Evolutionary conservation across 805 yeast species (phyloP).

Genomic region (Cyberlindnera mycetangii): DNA sequence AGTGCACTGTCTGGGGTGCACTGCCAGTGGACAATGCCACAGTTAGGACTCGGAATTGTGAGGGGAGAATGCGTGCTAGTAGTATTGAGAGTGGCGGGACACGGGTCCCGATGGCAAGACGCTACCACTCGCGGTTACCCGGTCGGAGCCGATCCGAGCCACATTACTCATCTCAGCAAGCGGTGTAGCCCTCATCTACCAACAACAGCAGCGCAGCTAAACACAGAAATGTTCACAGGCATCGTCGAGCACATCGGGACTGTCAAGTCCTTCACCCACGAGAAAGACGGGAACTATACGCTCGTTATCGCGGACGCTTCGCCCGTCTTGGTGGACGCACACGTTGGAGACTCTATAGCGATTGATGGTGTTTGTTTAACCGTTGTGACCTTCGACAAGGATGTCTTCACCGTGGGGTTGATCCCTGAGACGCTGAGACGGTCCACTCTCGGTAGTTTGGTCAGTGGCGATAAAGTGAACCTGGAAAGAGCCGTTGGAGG

Average conservation of each 20-base stretch:
- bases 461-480: slow-evolving; percentile 63
- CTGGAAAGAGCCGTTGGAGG: slow-evolving; percentile 86
- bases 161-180: no score
- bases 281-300: slow-evolving; percentile 80
- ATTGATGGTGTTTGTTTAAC: slow-evolving; percentile 90
- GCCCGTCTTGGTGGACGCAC: slow-evolving; percentile 70
- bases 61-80: no score
- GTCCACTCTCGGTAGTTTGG: slow-evolving; percentile 67
- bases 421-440: slow-evolving; percentile 89
- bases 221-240: slow-evolving; percentile 77
- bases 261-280: slow-evolving; percentile 48
- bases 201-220: no score
- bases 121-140: no score
- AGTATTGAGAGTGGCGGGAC: no score
- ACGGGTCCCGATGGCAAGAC: no score
- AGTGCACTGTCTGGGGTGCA: no score
- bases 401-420: slow-evolving; percentile 80
- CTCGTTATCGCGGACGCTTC: slow-evolving; percentile 61
- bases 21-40: no score
- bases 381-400: slow-evolving; percentile 70
- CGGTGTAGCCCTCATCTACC: no score
- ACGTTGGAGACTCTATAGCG: slow-evolving; percentile 91
- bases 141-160: no score
- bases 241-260: slow-evolving; percentile 83
- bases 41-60: no score